A percentile compares a stretch with the other conserved stretches of the same genome.
phyloP scores from a whole-genome alignment of 2,329 filamentous ascomycete species.

The Penicillium occitanis region DNA sequence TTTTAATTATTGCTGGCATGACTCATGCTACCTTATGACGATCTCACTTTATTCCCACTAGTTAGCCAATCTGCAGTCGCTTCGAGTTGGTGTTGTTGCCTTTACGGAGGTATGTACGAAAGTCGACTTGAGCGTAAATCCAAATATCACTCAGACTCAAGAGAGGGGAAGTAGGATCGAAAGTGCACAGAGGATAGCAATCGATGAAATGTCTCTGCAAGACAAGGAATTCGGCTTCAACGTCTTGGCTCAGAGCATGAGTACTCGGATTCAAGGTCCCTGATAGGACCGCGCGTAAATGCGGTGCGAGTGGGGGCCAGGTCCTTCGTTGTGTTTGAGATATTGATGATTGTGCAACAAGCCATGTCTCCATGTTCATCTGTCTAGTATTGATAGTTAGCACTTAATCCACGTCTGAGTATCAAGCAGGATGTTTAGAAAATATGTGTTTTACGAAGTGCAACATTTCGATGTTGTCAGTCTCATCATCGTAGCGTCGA shows the following conservation, averaged over 20 bases:
- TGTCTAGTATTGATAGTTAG: not conserved
- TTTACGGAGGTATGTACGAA: not conserved
- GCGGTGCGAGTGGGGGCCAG: not conserved
- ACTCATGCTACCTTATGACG: not conserved
- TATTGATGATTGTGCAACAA: not conserved
- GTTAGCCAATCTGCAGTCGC: not conserved
- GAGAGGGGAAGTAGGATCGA: not conserved
- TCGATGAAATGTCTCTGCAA: not conserved
- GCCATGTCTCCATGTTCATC: not conserved
- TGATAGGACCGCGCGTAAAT: conserved; percentile 1
- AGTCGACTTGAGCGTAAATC: not conserved
- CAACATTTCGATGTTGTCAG: not conserved
- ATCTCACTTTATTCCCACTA: not conserved
- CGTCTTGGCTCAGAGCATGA: not conserved
- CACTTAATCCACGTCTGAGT: not conserved
- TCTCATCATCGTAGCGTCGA: not conserved
- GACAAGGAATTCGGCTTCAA: not conserved
- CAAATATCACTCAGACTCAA: not conserved
- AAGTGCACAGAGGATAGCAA: not conserved
- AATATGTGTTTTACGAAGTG: not conserved
- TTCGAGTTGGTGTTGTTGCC: not conserved
- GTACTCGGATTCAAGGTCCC: too few relatives aligned
- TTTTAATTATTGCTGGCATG: not conserved
- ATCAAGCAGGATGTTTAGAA: not conserved
- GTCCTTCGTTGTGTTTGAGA: not conserved